phyloP scores from a whole-genome alignment of 116 monocot genomes.

The Trichopus zeylanicus region DNA sequence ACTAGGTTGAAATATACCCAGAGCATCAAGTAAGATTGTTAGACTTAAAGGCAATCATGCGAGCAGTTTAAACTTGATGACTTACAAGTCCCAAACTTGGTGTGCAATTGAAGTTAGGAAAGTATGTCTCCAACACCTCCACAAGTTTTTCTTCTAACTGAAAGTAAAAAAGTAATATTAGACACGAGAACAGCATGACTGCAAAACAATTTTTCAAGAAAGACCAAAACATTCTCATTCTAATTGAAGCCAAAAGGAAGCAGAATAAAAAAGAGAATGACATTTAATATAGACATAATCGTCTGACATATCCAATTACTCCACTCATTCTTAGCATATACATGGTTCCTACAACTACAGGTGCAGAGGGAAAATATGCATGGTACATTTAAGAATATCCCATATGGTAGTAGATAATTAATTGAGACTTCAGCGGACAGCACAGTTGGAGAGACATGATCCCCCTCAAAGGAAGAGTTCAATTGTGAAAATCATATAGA shows the following conservation, averaged over 20 bases:
- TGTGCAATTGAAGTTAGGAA: conserved; percentile 48
- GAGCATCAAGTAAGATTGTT: no score
- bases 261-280: not conserved
- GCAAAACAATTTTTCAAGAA: not conserved
- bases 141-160: conserved; percentile 54
- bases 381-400: not conserved
- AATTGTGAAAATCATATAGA: no score
- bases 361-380: not conserved
- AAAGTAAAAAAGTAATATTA: conserved; percentile 12
- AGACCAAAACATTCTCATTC: not conserved
- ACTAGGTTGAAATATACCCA: no score
- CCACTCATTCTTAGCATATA: not conserved
- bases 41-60: not conserved
- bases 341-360: no score
- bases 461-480: no score
- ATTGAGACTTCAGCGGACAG: no score
- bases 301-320: not conserved
- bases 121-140: conserved; percentile 46
- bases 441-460: no score
- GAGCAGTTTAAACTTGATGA: not conserved
- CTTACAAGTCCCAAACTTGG: conserved; percentile 60
- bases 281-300: not conserved
- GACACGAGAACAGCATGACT: not conserved
- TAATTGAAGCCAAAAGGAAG: not conserved
- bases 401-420: no score